A percentile compares a stretch with the other conserved stretches of the same genome.
Evolutionary conservation across 805 yeast genomes (phyloP).

Genomic region (Naumovozyma baii): DNA sequence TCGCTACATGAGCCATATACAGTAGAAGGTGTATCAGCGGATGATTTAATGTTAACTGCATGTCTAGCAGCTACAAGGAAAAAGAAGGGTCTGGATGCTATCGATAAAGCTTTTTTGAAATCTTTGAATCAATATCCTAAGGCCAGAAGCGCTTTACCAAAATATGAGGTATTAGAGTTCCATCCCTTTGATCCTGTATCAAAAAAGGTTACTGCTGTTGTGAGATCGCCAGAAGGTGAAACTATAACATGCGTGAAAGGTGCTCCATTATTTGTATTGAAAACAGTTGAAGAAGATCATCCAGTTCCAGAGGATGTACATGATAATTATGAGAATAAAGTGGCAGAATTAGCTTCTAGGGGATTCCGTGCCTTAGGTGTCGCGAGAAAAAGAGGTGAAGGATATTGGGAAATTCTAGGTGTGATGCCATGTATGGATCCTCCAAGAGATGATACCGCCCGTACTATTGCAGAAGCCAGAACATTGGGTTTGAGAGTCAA

Average conservation of each 20-base stretch:
- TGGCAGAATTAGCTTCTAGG: slow-evolving; percentile 94
- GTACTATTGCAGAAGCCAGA: slow-evolving; percentile 87
- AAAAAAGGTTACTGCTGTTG: slow-evolving; percentile 90
- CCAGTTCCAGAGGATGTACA: slow-evolving; percentile 89
- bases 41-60: slow-evolving; percentile 93
- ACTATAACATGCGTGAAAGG: slow-evolving; percentile 93
- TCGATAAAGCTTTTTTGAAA: slow-evolving; percentile 93
- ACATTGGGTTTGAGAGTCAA: slow-evolving; percentile 85
- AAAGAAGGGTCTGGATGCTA: slow-evolving; percentile 97
- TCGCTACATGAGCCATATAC: slow-evolving; percentile 95
- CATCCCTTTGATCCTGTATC: slow-evolving; percentile 97
- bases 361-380: slow-evolving; percentile 98
- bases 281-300: slow-evolving; percentile 95
- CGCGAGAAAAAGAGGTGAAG: slow-evolving; percentile 97
- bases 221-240: slow-evolving; percentile 93
- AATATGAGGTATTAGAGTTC: slow-evolving; percentile 90
- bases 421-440: slow-evolving; percentile 99
- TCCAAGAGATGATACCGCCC: slow-evolving; percentile 96
- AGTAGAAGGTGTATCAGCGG: slow-evolving; percentile 93
- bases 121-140: slow-evolving; percentile 80
- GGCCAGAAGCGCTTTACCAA: slow-evolving; percentile 85
- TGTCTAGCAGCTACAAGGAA: slow-evolving; percentile 96
- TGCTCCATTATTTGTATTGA: slow-evolving; percentile 94
- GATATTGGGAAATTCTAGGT: slow-evolving; percentile 96
- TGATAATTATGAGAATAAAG: slow-evolving; percentile 92